A percentile compares a stretch with the other conserved stretches of the same genome.
Conservation (phyloP, 306 rosid genomes). For the Vachellia pachyceras region DNA sequence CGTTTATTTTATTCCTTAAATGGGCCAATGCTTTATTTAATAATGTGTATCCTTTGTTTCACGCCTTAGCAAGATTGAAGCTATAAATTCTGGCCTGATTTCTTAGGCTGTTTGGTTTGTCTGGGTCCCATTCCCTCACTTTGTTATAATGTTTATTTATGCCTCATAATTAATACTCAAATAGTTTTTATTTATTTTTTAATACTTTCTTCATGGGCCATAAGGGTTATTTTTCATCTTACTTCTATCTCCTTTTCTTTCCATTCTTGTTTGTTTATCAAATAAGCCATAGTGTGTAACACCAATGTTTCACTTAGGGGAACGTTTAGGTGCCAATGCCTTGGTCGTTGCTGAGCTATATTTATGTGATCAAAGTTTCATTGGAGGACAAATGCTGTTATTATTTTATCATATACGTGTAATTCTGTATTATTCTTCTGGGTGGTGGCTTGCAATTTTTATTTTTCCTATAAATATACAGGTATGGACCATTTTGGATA, state of each 20-base stretch:
- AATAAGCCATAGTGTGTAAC: neutral
- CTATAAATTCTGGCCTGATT: neutral
- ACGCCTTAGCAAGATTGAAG: slow-evolving; percentile 10
- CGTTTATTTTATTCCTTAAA: neutral
- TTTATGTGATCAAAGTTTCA: neutral
- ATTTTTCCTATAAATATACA: slow-evolving; percentile 41
- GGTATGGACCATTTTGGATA: slow-evolving; percentile 93
- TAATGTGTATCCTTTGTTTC: too few relatives aligned
- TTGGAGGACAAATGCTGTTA: neutral
- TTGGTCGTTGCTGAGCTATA: neutral
- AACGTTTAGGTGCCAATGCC: neutral
- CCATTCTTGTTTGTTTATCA: neutral
- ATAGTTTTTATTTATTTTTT: too few relatives aligned
- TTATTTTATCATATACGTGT: neutral
- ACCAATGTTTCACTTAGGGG: neutral
- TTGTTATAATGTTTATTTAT: too few relatives aligned
- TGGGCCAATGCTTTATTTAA: neutral
- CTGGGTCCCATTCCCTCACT: neutral
- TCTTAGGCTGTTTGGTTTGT: neutral
- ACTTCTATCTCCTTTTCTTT: too few relatives aligned
- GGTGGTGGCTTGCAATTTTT: slow-evolving; percentile 8
- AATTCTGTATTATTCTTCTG: too few relatives aligned
- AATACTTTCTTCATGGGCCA: neutral
- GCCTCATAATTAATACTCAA: neutral
- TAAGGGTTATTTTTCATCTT: too few relatives aligned